phyloP scores from a whole-genome alignment of 164 flowering plant species.

The Berberis vulgaris region DNA sequence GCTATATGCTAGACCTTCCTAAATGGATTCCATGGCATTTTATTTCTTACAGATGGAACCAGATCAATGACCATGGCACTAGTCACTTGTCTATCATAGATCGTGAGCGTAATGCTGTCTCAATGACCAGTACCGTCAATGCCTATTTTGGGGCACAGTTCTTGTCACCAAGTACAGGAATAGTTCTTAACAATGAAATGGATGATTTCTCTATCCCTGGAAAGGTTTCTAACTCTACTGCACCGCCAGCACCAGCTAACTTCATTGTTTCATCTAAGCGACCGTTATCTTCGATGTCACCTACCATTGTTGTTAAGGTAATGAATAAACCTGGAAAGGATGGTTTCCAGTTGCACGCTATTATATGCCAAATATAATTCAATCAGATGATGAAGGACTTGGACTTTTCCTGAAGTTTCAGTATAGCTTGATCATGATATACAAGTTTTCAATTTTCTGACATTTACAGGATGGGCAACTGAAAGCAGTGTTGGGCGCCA shows the following conservation, averaged over 20 bases:
- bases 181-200: slow-evolving; percentile 73
- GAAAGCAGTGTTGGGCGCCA: slow-evolving; percentile 54
- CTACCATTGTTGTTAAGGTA: slow-evolving; percentile 57
- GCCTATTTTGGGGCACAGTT: slow-evolving; percentile 41
- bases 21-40: not conserved
- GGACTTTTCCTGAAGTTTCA: too few species aligned
- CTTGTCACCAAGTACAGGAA: slow-evolving; percentile 53
- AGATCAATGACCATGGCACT: slow-evolving; percentile 54
- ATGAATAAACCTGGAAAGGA: not conserved
- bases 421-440: too few species aligned
- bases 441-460: not conserved
- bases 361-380: too few species aligned
- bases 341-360: not conserved
- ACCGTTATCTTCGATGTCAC: slow-evolving; percentile 72
- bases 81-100: slow-evolving; percentile 52
- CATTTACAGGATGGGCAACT: slow-evolving; percentile 32
- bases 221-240: slow-evolving; percentile 3
- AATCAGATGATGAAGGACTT: too few species aligned
- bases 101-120: slow-evolving; percentile 46
- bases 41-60: slow-evolving; percentile 42
- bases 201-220: slow-evolving; percentile 61
- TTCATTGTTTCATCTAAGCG: slow-evolving; percentile 50
- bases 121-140: slow-evolving; percentile 58
- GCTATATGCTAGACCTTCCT: not conserved
- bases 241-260: slow-evolving; percentile 54